Evolutionary conservation across 2,329 filamentous ascomycete species (phyloP).

Genomic region (Apiospora kogelbergensis): DNA sequence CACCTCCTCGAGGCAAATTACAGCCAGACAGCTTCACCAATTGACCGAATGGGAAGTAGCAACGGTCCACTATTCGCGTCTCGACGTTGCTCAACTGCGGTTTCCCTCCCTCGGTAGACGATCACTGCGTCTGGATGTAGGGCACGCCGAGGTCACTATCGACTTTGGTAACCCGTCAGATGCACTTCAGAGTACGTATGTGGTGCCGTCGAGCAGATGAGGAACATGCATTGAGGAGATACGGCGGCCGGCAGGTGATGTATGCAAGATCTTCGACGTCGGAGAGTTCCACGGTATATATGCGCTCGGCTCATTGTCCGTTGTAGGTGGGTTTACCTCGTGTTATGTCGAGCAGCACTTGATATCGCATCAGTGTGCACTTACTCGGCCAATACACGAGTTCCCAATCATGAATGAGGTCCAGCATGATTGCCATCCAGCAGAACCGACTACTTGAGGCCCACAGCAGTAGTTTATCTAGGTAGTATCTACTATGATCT

Average conservation of each 20-base stretch:
- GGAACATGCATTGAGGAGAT: background rate
- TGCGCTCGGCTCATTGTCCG: background rate
- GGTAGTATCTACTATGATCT: background rate
- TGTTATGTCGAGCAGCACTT: no score
- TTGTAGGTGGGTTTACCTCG: background rate
- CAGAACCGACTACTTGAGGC: no score
- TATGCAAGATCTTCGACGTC: background rate
- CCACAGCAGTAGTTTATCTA: no score
- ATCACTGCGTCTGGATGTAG: background rate
- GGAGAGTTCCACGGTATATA: background rate
- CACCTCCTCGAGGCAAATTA: constrained; percentile 11
- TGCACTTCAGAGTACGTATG: background rate
- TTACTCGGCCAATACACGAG: background rate
- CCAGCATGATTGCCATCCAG: background rate
- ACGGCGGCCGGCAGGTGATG: background rate
- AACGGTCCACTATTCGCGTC: background rate
- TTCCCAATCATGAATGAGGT: background rate
- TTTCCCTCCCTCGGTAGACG: background rate
- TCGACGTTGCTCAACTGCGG: constrained; percentile 8
- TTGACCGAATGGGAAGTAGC: constrained; percentile 2
- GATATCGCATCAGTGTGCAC: background rate
- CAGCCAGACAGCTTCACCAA: constrained; percentile 5
- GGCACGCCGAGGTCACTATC: background rate
- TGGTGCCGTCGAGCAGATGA: background rate
- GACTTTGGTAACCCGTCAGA: background rate